These are phyloP conservation scores for Iris macrosiphon DNA, from an alignment of 106 monocot genomes.

Conservation along the genomic window DNA sequence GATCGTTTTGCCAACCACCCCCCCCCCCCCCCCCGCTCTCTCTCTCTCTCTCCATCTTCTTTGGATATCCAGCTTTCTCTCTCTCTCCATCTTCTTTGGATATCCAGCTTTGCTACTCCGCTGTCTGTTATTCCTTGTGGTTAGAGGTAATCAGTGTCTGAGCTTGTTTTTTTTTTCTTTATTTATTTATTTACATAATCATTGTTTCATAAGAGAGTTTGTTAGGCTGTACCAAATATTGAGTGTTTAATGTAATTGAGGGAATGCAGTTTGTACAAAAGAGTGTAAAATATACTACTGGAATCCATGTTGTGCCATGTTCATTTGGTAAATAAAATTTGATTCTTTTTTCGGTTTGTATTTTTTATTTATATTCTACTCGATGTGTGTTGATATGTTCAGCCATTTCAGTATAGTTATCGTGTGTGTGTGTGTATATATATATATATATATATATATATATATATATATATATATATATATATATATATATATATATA, in stretches of 20 bases:
- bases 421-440: too few species aligned
- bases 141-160: conserved; percentile 23
- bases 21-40: background rate
- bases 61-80: background rate
- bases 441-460: too few species aligned
- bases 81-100: background rate
- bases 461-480: too few species aligned
- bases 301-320: background rate
- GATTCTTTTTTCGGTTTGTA: conserved; percentile 1
- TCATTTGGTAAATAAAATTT: background rate
- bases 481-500: too few species aligned
- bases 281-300: background rate
- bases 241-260: conserved; percentile 8
- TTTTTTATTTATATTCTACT: too few species aligned
- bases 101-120: background rate
- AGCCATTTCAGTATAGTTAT: too few species aligned
- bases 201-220: conserved; percentile 5
- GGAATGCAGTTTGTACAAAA: conserved; percentile 9
- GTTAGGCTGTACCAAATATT: background rate
- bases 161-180: conserved; percentile 20
- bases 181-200: conserved; percentile 5
- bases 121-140: conserved; percentile 1
- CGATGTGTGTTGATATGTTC: too few species aligned
- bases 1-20: background rate
- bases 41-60: background rate